A percentile compares a stretch with the other conserved stretches of the same genome.
These are phyloP conservation scores for Eimeria praecox DNA, from an alignment of 169 alveolate genomes.

Conservation along the genomic window DNA sequence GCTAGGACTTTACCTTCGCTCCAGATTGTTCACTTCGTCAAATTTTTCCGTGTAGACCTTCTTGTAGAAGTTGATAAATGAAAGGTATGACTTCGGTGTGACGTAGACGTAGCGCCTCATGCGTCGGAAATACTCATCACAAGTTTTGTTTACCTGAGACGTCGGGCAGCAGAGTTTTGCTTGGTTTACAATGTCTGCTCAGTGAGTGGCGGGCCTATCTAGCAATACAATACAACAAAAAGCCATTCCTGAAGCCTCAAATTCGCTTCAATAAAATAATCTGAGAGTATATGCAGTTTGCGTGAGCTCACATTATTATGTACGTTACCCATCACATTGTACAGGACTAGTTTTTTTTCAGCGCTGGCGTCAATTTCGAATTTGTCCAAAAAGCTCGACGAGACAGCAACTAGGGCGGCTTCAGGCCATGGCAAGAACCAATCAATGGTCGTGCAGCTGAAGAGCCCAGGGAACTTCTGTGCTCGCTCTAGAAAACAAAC, in stretches of 20 bases:
- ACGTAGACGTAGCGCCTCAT: conserved; percentile 98
- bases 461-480: conserved; percentile 98
- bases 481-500: conserved; percentile 89
- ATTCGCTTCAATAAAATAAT: neutral
- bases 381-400: conserved; percentile 93
- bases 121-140: conserved; percentile 95
- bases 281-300: neutral
- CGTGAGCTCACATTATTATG: conserved; percentile 69
- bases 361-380: conserved; percentile 91
- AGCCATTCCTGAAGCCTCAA: no score
- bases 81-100: conserved; percentile 97
- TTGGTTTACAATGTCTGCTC: neutral
- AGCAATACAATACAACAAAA: neutral
- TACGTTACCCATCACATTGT: conserved; percentile 93
- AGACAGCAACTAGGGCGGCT: conserved; percentile 97
- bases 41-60: conserved; percentile 94
- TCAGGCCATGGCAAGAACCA: conserved; percentile 99
- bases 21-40: conserved; percentile 94
- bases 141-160: conserved; percentile 89
- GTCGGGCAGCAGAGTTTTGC: conserved; percentile 88
- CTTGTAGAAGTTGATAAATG: conserved; percentile 96
- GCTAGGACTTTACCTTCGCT: conserved; percentile 85
- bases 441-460: conserved; percentile 95
- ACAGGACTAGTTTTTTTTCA: conserved; percentile 89
- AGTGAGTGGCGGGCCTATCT: neutral